phyloP scores from a whole-genome alignment of 139 green algal species.

The Chlorella sp. region DNA sequence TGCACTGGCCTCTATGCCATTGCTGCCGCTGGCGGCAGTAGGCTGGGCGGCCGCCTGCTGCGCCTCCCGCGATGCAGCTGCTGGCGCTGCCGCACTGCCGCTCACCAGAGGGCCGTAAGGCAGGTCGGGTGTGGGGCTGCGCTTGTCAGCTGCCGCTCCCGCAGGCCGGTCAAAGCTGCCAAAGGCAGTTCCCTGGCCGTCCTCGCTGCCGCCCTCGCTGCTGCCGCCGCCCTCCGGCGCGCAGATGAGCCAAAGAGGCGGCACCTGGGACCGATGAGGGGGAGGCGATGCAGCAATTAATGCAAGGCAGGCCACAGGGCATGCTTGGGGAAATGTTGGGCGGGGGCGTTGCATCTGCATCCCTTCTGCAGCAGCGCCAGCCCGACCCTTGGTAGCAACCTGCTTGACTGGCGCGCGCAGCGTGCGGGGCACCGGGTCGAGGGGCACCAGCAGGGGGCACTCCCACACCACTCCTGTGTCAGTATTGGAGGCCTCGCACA shows the following conservation, averaged over 20 bases:
- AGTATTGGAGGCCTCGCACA: conserved; percentile 57
- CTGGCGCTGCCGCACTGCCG: not conserved
- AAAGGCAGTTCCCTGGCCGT: not conserved
- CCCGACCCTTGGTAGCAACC: not conserved
- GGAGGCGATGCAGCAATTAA: too few relatives aligned
- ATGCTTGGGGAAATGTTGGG: too few relatives aligned
- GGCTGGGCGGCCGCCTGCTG: not conserved
- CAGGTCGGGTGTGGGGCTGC: too few relatives aligned
- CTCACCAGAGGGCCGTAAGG: not conserved
- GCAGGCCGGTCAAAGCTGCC: not conserved
- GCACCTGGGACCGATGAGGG: not conserved
- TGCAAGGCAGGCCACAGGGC: too few relatives aligned
- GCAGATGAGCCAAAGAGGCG: not conserved
- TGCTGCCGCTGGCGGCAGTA: not conserved
- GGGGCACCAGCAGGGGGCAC: conserved; percentile 67
- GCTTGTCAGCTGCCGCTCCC: too few relatives aligned
- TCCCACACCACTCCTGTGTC: conserved; percentile 76
- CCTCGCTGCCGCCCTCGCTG: not conserved
- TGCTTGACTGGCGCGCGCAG: conserved; percentile 6
- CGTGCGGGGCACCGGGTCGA: conserved; percentile 32
- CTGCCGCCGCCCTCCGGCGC: not conserved
- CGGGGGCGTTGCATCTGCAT: too few relatives aligned
- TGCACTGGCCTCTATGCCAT: not conserved
- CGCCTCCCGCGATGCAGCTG: not conserved
- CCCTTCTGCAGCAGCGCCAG: not conserved